A percentile compares a stretch with the other conserved stretches of the same genome.
These are phyloP conservation scores for Fulvia fulva DNA, from an alignment of 2,329 filamentous ascomycete species.

Conservation along the genomic window DNA sequence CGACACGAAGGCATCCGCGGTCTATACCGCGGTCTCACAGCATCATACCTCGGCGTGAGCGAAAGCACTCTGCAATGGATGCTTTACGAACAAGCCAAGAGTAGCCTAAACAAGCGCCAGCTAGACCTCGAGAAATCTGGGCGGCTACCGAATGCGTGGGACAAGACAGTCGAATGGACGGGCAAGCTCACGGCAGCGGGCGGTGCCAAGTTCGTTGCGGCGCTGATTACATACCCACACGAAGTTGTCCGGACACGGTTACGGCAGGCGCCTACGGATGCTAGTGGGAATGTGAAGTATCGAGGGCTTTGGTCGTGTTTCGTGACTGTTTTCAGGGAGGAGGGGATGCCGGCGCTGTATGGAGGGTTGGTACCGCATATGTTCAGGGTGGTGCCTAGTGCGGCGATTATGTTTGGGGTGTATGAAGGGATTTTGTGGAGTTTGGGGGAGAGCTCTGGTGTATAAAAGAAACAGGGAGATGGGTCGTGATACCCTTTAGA, in stretches of 20 bases:
- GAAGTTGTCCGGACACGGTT: conserved; percentile 84
- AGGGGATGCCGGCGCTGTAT: conserved; percentile 80
- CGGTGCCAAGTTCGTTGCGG: conserved; percentile 78
- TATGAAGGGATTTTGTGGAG: conserved; percentile 54
- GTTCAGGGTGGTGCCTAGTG: conserved; percentile 83
- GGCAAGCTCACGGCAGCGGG: conserved; percentile 78
- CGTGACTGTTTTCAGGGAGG: conserved; percentile 79
- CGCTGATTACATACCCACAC: conserved; percentile 83
- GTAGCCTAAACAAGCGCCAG: conserved; percentile 62
- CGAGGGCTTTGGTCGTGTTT: conserved; percentile 87
- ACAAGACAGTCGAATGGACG: conserved; percentile 70
- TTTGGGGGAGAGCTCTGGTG: conserved; percentile 43
- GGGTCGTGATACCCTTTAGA: no score
- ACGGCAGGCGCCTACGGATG: conserved; percentile 70
- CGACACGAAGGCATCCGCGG: conserved; percentile 75
- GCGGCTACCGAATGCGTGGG: conserved; percentile 64
- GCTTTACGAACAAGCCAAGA: conserved; percentile 89
- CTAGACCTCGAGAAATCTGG: conserved; percentile 53
- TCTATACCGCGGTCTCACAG: conserved; percentile 85
- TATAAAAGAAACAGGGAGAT: no score
- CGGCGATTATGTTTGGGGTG: conserved; percentile 95
- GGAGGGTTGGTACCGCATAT: conserved; percentile 89
- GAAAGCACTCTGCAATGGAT: conserved; percentile 93
- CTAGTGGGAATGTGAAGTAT: conserved; percentile 64
- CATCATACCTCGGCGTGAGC: conserved; percentile 84